Conservation (phyloP, 768 basidiomycete species). For the Naganishia vishniacii region DNA sequence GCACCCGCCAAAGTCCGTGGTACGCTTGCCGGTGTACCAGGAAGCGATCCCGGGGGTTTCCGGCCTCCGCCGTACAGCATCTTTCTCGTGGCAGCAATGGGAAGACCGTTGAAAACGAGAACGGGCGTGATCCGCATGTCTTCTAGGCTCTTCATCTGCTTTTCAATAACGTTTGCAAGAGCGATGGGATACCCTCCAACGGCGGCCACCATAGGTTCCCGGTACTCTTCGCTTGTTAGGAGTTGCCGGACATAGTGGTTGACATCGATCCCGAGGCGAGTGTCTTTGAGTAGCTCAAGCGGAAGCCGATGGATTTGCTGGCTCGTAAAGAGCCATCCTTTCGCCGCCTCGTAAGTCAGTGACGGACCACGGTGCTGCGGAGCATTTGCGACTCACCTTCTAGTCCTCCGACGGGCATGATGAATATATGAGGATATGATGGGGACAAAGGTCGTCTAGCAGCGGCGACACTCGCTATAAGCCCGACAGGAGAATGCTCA, state of each 20-base stretch:
- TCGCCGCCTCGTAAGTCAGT: neutral
- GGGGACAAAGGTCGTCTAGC: too few species aligned
- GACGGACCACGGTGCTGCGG: neutral
- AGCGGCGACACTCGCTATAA: too few species aligned
- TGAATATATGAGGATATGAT: too few species aligned
- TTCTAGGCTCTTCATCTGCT: constrained; percentile 84
- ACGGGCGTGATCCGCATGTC: constrained; percentile 91
- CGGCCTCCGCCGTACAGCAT: constrained; percentile 3
- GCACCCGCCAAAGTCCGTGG: neutral
- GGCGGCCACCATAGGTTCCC: constrained; percentile 87
- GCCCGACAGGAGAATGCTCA: too few species aligned
- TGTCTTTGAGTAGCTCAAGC: constrained; percentile 74
- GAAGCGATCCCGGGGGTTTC: constrained; percentile 12
- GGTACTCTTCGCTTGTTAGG: constrained; percentile 60
- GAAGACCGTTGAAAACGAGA: constrained; percentile 91
- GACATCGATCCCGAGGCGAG: constrained; percentile 94
- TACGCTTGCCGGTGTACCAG: constrained; percentile 9
- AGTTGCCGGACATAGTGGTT: constrained; percentile 78
- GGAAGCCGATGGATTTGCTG: constrained; percentile 79
- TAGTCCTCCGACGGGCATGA: constrained; percentile 39
- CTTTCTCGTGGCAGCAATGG: constrained; percentile 57
- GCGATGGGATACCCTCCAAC: constrained; percentile 91
- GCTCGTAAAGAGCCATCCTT: constrained; percentile 55
- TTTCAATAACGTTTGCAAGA: constrained; percentile 68
- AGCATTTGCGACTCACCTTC: constrained; percentile 32